Evolutionary conservation across 2,329 filamentous ascomycete genomes (phyloP).

Genomic region (Stachybotrys echinatus): DNA sequence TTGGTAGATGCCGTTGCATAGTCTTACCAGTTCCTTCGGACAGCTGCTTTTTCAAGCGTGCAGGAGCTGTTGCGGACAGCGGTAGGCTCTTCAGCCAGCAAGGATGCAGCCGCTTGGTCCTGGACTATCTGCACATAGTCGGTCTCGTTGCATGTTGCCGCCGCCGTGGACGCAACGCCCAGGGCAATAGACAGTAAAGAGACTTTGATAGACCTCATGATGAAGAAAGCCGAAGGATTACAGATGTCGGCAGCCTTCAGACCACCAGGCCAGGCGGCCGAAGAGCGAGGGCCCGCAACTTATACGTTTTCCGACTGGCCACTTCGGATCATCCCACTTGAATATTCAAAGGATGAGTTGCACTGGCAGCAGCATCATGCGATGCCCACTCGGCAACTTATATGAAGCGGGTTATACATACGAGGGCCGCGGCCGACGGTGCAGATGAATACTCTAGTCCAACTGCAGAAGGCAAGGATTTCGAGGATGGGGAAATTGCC

Average conservation of each 20-base stretch:
- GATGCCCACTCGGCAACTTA: not conserved
- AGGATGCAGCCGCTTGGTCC: not conserved
- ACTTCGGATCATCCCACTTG: not conserved
- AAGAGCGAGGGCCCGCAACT: too few relatives aligned
- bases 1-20: not conserved
- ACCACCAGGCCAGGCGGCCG: too few relatives aligned
- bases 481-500: not conserved
- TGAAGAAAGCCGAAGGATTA: not conserved
- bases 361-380: not conserved
- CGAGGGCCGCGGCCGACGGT: not conserved
- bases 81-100: not conserved
- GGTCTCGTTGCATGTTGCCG: not conserved
- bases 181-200: not conserved
- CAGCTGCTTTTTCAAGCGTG: not conserved
- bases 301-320: too few relatives aligned
- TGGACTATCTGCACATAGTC: not conserved
- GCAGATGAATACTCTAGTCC: not conserved
- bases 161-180: not conserved
- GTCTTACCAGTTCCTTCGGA: constrained; percentile 1
- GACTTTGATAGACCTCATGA: not conserved
- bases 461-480: not conserved
- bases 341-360: not conserved
- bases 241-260: not conserved
- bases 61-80: not conserved
- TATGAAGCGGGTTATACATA: not conserved